Conservation (phyloP, 306 rosid species). For the Rubus parviflorus region DNA sequence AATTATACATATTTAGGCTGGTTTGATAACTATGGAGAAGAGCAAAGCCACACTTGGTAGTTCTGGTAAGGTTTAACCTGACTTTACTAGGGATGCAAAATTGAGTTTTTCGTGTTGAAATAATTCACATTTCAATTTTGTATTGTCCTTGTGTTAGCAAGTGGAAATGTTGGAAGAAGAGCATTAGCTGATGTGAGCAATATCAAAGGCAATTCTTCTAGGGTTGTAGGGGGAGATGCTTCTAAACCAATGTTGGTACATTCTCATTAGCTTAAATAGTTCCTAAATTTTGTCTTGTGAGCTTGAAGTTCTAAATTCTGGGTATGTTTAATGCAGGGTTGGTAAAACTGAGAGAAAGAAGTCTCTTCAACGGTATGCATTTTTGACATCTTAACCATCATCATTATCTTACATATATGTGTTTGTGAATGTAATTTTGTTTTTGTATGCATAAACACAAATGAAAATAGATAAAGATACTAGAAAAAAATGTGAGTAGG, state of each 20-base stretch:
- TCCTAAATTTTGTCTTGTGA: not conserved
- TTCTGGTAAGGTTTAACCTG: conserved; percentile 46
- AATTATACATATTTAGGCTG: conserved; percentile 39
- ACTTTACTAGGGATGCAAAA: conserved; percentile 1
- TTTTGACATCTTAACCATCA: not conserved
- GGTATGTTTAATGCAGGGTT: conserved; percentile 18
- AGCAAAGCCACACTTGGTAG: conserved; percentile 36
- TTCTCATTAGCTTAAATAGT: not conserved
- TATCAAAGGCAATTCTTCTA: conserved; percentile 40
- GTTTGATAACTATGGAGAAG: conserved; percentile 43
- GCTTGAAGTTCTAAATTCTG: not conserved
- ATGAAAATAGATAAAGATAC: not conserved
- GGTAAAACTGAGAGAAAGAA: conserved; percentile 15
- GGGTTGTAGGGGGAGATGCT: conserved; percentile 31
- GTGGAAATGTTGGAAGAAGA: conserved; percentile 45
- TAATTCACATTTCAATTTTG: conserved; percentile 5
- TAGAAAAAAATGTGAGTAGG: not conserved
- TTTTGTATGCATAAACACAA: not conserved
- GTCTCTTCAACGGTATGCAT: conserved; percentile 22
- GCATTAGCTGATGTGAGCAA: conserved; percentile 85
- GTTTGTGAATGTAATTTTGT: not conserved
- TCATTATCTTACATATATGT: not conserved
- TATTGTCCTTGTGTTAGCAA: conserved; percentile 38
- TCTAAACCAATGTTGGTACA: conserved; percentile 63
- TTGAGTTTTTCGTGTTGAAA: not conserved